phyloP scores from a whole-genome alignment of 495 filamentous ascomycete species.

The Daldinia concentrica region DNA sequence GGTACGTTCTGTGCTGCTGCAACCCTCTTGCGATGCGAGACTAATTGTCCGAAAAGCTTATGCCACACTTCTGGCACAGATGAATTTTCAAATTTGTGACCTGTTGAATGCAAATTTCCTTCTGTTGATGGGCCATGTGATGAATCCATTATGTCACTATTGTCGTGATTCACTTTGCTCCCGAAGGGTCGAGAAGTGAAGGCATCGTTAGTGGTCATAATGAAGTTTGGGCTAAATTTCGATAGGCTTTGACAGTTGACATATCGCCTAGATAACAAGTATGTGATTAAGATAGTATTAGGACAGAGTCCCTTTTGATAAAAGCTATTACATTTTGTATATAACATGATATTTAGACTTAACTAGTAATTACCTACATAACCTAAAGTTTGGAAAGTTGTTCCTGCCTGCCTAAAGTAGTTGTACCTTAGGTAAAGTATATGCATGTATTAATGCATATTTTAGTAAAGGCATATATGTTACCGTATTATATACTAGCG shows the following conservation, averaged over 20 bases:
- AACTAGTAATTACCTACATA: too few relatives aligned
- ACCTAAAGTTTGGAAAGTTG: too few relatives aligned
- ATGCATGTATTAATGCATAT: background rate
- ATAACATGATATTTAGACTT: too few relatives aligned
- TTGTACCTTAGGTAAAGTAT: too few relatives aligned
- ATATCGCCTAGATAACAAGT: background rate
- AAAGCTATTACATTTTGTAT: background rate
- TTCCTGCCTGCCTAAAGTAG: background rate
- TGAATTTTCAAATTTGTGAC: background rate
- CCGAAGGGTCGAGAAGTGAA: background rate
- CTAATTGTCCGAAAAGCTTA: background rate
- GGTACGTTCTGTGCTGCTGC: background rate
- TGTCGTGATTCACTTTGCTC: background rate
- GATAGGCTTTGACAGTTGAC: background rate
- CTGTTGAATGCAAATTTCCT: background rate
- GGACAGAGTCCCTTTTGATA: background rate
- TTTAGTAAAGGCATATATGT: background rate
- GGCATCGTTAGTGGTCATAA: background rate
- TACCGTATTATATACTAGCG: too few relatives aligned
- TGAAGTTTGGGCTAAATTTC: background rate
- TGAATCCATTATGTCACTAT: background rate
- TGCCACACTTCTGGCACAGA: background rate
- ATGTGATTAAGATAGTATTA: background rate
- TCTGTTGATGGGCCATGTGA: background rate
- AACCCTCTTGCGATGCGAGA: background rate